phyloP scores from a whole-genome alignment of 1,284 basidiomycete genomes.

The Pterulicium gracile region DNA sequence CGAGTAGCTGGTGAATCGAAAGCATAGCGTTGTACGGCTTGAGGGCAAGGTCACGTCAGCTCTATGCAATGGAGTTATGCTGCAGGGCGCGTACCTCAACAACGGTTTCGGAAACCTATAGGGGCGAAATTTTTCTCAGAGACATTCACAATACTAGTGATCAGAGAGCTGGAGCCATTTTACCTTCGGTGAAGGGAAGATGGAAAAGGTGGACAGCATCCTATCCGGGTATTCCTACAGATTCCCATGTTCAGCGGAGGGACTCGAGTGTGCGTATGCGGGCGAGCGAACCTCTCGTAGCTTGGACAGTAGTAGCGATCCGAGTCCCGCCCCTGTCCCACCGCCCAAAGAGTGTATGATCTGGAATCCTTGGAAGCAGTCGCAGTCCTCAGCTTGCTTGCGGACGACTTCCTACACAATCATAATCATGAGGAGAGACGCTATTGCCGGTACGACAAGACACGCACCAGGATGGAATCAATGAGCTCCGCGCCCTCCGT shows the following conservation, averaged over 20 bases:
- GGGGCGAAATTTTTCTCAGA: slow-evolving; percentile 1
- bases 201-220: slow-evolving; percentile 90
- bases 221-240: slow-evolving; percentile 80
- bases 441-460: slow-evolving; percentile 11
- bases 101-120: slow-evolving; percentile 85
- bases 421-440: neutral
- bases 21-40: slow-evolving; percentile 87
- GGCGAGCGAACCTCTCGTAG: slow-evolving; percentile 56
- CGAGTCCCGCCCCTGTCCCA: slow-evolving; percentile 84
- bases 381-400: slow-evolving; percentile 71
- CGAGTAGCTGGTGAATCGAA: slow-evolving; percentile 85
- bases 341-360: slow-evolving; percentile 89
- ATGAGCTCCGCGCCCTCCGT: slow-evolving; percentile 79
- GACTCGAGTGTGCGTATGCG: slow-evolving; percentile 7
- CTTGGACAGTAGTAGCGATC: slow-evolving; percentile 75
- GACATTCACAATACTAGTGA: slow-evolving; percentile 2
- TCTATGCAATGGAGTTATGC: slow-evolving; percentile 5
- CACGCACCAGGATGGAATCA: slow-evolving; percentile 72
- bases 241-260: slow-evolving; percentile 8
- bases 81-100: slow-evolving; percentile 55
- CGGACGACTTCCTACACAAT: slow-evolving; percentile 54
- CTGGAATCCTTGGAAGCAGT: slow-evolving; percentile 91
- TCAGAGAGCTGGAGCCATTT: slow-evolving; percentile 10
- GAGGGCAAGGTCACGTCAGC: slow-evolving; percentile 1
- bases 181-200: slow-evolving; percentile 85